These are phyloP conservation scores for Penicillium cataractarum DNA, from an alignment of 495 filamentous ascomycete genomes.

Conservation along the genomic window DNA sequence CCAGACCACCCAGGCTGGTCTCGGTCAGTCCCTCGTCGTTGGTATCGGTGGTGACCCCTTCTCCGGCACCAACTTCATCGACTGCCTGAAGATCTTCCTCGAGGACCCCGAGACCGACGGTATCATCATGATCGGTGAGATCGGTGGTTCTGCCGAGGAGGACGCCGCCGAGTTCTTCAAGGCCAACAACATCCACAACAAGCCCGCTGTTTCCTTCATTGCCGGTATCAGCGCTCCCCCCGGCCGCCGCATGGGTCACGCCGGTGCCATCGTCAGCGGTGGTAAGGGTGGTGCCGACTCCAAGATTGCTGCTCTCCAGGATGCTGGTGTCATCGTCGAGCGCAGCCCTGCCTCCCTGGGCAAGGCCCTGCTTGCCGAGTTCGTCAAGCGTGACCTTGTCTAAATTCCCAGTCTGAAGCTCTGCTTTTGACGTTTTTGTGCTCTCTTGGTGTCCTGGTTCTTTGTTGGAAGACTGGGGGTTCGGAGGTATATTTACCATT, in stretches of 20 bases:
- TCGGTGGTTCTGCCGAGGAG: constrained; percentile 96
- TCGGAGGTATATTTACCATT: constrained; percentile 31
- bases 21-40: constrained; percentile 96
- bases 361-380: constrained; percentile 90
- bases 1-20: constrained; percentile 95
- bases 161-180: constrained; percentile 96
- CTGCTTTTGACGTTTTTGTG: constrained; percentile 21
- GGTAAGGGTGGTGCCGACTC: constrained; percentile 97
- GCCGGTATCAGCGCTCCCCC: constrained; percentile 97
- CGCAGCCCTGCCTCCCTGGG: constrained; percentile 88
- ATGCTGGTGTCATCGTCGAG: constrained; percentile 94
- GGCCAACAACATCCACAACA: constrained; percentile 86
- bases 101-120: constrained; percentile 96
- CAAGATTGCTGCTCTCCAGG: constrained; percentile 93
- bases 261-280: constrained; percentile 94
- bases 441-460: constrained; percentile 23
- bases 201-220: constrained; percentile 97
- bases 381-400: constrained; percentile 93
- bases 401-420: constrained; percentile 48
- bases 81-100: constrained; percentile 96
- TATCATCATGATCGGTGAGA: constrained; percentile 99
- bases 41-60: constrained; percentile 99
- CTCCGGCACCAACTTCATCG: constrained; percentile 99
- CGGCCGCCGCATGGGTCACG: constrained; percentile 97
- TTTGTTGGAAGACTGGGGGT: constrained; percentile 20